These are phyloP conservation scores for Aspergillus melleus DNA, from an alignment of 2,329 filamentous ascomycete species.

Conservation along the genomic window DNA sequence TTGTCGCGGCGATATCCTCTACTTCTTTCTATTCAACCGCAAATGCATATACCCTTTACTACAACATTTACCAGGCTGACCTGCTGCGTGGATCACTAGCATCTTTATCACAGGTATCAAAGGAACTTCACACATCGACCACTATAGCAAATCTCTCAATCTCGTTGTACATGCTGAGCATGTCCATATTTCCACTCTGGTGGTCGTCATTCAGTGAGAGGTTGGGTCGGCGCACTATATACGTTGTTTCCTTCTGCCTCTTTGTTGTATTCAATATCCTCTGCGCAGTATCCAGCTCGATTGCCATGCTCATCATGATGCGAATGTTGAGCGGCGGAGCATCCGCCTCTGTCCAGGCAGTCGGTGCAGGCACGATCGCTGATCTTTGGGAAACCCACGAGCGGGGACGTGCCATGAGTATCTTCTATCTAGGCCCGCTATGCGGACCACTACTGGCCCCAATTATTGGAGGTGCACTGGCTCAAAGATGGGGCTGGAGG, in stretches of 20 bases:
- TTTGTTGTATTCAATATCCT: constrained; percentile 71
- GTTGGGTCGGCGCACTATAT: constrained; percentile 72
- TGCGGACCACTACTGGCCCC: constrained; percentile 73
- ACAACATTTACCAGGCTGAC: not conserved
- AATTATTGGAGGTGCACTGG: constrained; percentile 73
- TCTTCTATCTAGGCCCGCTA: constrained; percentile 79
- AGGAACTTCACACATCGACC: constrained; percentile 61
- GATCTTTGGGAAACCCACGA: constrained; percentile 76
- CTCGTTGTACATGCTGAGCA: constrained; percentile 77
- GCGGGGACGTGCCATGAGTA: constrained; percentile 75
- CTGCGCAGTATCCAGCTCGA: constrained; percentile 67
- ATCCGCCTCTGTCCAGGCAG: constrained; percentile 76
- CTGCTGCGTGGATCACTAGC: constrained; percentile 49
- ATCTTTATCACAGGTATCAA: constrained; percentile 64
- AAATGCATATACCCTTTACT: not conserved
- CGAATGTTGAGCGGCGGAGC: constrained; percentile 73
- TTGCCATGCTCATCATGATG: constrained; percentile 76
- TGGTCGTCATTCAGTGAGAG: constrained; percentile 79
- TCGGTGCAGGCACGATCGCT: constrained; percentile 79
- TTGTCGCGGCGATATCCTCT: not conserved
- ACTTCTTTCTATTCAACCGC: not conserved
- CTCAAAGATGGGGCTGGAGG: constrained; percentile 69
- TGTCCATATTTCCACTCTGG: constrained; percentile 84
- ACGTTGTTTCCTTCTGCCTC: constrained; percentile 70
- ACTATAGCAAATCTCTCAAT: constrained; percentile 74